phyloP scores from a whole-genome alignment of 306 rosid genomes.

The Malus domestica region ASM211411v1 NC_041795.1:275501-276000 shows the following conservation, averaged over 20 bases:
- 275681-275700: no score
- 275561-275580: no score
- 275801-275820: neutral
- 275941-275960: no score
- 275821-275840: neutral
- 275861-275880: conserved; percentile 39
- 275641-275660: no score
- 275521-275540: no score
- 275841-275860: conserved; percentile 43
- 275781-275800: neutral
- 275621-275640: no score
- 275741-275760: neutral
- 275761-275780: neutral
- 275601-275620: no score
- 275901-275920: conserved; percentile 10
- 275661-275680: no score
- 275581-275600: no score
- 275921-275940: conserved; percentile 1
- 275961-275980: neutral
- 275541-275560: no score
- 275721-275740: neutral
- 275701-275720: neutral
- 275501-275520: fast-evolving
- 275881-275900: conserved; percentile 57
- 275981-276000: neutral